Conservation (phyloP, 768 basidiomycete species). For the Lactarius evosmus region DNA sequence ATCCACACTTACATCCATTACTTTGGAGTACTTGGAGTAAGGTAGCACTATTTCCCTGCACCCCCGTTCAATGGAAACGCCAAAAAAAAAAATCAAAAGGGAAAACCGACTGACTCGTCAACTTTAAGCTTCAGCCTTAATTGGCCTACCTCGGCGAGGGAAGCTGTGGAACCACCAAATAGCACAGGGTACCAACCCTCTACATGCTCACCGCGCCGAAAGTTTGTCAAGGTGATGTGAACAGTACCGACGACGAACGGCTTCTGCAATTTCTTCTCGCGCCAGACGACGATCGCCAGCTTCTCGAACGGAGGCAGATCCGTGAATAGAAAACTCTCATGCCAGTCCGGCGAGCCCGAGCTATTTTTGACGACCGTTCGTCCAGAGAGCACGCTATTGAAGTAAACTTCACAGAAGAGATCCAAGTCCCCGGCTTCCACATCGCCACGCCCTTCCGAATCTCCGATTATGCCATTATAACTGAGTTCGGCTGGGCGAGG, state of each 20-base stretch:
- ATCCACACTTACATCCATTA: slow-evolving; percentile 50
- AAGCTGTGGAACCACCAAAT: slow-evolving; percentile 44
- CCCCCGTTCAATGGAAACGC: background rate
- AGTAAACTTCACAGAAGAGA: slow-evolving; percentile 74
- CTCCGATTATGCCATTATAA: slow-evolving; percentile 27
- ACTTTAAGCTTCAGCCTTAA: slow-evolving; percentile 69
- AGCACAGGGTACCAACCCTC: slow-evolving; percentile 87
- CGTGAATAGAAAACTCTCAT: slow-evolving; percentile 68
- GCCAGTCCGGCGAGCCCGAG: slow-evolving; percentile 72
- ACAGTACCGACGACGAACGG: slow-evolving; percentile 57
- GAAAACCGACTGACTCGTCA: slow-evolving; percentile 55
- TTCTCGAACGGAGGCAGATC: slow-evolving; percentile 78
- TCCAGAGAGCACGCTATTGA: slow-evolving; percentile 65
- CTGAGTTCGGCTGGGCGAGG: slow-evolving; percentile 39
- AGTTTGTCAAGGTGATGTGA: slow-evolving; percentile 62
- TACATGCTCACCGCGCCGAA: slow-evolving; percentile 66
- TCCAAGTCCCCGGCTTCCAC: slow-evolving; percentile 60
- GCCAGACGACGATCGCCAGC: slow-evolving; percentile 65
- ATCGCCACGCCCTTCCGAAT: slow-evolving; percentile 26
- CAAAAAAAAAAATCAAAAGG: slow-evolving; percentile 27
- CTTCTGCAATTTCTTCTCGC: slow-evolving; percentile 61
- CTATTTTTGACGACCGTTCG: slow-evolving; percentile 72
- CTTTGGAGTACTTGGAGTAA: slow-evolving; percentile 53
- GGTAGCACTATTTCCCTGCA: slow-evolving; percentile 78
- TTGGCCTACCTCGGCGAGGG: slow-evolving; percentile 68